These are phyloP conservation scores for Pseudogymnoascus sp. DNA, from an alignment of 2,329 filamentous ascomycete genomes.

Conservation along the genomic window DNA sequence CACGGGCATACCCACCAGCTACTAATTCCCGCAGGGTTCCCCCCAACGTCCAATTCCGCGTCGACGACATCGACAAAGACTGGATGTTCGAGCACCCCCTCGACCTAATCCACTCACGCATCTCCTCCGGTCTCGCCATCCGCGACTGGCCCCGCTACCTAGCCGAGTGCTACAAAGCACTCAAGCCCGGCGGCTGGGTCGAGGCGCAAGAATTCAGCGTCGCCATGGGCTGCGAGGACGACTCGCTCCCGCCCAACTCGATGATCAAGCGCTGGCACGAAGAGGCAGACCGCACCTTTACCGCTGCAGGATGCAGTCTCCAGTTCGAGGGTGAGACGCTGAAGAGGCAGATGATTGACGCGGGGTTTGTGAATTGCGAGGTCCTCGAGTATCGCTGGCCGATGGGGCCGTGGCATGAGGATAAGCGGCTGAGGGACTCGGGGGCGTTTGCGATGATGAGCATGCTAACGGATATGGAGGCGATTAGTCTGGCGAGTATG, in stretches of 20 bases:
- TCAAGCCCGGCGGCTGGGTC: constrained; percentile 11
- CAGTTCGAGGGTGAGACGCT: background rate
- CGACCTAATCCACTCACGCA: constrained; percentile 17
- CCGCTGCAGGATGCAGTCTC: constrained; percentile 11
- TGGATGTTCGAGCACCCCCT: constrained; percentile 22
- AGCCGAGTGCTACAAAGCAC: background rate
- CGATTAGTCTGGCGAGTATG: constrained; percentile 16
- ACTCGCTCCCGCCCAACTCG: constrained; percentile 13
- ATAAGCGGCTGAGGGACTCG: constrained; percentile 30
- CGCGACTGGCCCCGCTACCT: constrained; percentile 31
- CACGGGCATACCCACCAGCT: background rate
- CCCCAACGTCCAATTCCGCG: constrained; percentile 13
- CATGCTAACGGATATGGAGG: constrained; percentile 21
- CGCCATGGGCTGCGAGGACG: background rate
- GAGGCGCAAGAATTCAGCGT: constrained; percentile 6
- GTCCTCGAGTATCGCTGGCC: constrained; percentile 34
- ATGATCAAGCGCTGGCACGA: constrained; percentile 15
- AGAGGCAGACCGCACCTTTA: constrained; percentile 12
- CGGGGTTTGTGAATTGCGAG: constrained; percentile 34
- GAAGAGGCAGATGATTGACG: constrained; percentile 23
- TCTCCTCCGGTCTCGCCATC: constrained; percentile 15
- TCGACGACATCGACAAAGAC: constrained; percentile 50
- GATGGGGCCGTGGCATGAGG: constrained; percentile 32
- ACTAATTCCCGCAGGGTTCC: background rate
- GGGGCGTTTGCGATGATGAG: constrained; percentile 20